Base-by-base conservation (phyloP, 768 basidiomycete genomes). In the Podaxis pistillaris region DNA sequence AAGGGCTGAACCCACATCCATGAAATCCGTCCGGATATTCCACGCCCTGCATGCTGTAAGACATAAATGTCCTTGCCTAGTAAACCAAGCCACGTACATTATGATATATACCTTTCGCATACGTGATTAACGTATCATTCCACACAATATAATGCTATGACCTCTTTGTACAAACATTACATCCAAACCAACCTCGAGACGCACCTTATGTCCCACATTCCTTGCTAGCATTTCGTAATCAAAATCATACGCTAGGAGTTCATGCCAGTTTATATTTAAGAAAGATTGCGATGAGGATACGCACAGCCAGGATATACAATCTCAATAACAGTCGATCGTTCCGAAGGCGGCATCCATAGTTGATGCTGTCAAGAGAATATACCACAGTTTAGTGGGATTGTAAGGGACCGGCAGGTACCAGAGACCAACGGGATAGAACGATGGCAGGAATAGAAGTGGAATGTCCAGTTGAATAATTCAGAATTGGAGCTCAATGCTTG, bases 331-430 rank as follows among this genome's bases (percentile, higher is more conserved):
- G 88, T 84, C 11, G 87, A 82, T 24, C 82, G 73, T 4, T 82
- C 80, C 1, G 85, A 85, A 17, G 79, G 76, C 19, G 88, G 85
- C 88, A 91, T 89, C 81, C 86, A 83, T 59, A 91, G 75, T 55
- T 90, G 78, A 70, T 91, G 89, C 67, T 73, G 56, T 7, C 33
- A 19, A 19, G 19, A 19, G 19, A 19, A 6, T 28, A 60, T 30
- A 40, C 41, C 11, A 11, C 15, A 17, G 7, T 15, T 33, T 9
- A 33, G 33, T 33, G 33, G 8, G 33, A 8, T 33, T 33, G 33
- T 9, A 9, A 33, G 33, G 33, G 9, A 26, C 9, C 9, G n/a
- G 13, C 13, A 6, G 51, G 50, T 24, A 53, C n/a, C 26, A 24
- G 24, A 41, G 26, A 37, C 15, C 7, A 53, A 19, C 12, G 19